Percentiles rank a stretch among this genome's conserved stretches.
These are phyloP conservation scores for Pigoraptor vietnamica DNA, from an alignment of 78 protist species.

Conservation along the genomic window DNA sequence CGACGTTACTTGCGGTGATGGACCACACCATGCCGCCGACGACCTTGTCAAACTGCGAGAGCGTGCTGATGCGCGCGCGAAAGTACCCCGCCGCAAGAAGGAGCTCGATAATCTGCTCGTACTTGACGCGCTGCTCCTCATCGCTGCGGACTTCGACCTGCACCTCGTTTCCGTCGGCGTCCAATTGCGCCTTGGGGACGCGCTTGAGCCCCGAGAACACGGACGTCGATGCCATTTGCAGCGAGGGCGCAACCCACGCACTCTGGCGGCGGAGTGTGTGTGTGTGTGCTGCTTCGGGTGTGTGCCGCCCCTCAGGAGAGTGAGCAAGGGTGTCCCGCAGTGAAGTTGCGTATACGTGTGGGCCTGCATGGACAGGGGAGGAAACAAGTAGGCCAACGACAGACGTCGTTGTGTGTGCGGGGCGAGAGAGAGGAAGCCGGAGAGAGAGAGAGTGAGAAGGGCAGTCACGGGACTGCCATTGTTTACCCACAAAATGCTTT, in stretches of 20 bases:
- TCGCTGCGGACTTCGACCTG: not conserved
- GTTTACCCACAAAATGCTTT: no score
- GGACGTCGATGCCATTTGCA: not conserved
- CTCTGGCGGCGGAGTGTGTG: no score
- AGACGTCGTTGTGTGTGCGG: no score
- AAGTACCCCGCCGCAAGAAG: constrained; percentile 94
- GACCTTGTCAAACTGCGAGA: constrained; percentile 81
- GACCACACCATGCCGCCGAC: constrained; percentile 95
- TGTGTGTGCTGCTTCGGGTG: no score
- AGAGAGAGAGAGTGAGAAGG: no score
- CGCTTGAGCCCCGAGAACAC: not conserved
- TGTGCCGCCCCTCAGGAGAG: no score
- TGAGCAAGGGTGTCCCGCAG: no score
- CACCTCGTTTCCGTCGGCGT: not conserved
- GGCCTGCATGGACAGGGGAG: no score
- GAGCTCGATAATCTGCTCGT: constrained; percentile 53
- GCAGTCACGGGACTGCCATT: no score
- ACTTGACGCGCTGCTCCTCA: constrained; percentile 7
- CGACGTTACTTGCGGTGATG: constrained; percentile 58
- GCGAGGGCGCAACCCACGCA: not conserved
- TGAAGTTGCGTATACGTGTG: no score
- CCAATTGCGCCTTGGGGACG: not conserved
- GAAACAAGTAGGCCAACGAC: no score
- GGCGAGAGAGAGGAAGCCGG: no score
- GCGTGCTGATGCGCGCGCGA: constrained; percentile 77